These are phyloP conservation scores for Claviceps maximensis DNA, from an alignment of 2,329 filamentous ascomycete genomes.

Conservation along the genomic window DNA sequence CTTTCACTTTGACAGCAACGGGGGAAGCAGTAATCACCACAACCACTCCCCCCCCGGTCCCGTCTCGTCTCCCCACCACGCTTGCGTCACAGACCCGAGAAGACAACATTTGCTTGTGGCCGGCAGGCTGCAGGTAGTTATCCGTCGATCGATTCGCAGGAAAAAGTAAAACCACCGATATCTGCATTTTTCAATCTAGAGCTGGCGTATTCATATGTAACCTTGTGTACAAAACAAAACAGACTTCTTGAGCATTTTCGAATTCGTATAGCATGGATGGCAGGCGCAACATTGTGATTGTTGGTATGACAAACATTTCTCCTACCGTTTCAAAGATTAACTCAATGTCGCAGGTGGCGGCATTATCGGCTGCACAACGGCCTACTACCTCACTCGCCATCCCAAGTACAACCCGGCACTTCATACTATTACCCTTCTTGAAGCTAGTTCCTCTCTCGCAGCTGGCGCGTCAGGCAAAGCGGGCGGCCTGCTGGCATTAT, in stretches of 20 bases:
- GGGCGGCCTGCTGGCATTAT: slow-evolving; percentile 76
- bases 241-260: background rate
- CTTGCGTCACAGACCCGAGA: background rate
- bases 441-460: slow-evolving; percentile 70
- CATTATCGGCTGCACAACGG: slow-evolving; percentile 82
- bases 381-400: slow-evolving; percentile 83
- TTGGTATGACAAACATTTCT: slow-evolving; percentile 24
- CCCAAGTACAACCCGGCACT: slow-evolving; percentile 60
- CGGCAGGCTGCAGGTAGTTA: too few species aligned
- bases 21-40: too few species aligned
- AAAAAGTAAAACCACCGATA: background rate
- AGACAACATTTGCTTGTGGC: background rate
- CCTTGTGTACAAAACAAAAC: too few species aligned
- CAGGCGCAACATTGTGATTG: slow-evolving; percentile 35
- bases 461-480: slow-evolving; percentile 92
- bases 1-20: background rate
- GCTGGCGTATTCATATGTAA: too few species aligned
- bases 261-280: slow-evolving; percentile 17
- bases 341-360: slow-evolving; percentile 53
- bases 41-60: too few species aligned
- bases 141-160: background rate
- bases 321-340: background rate
- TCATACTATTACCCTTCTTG: slow-evolving; percentile 73
- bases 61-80: too few species aligned
- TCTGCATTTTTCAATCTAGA: too few species aligned